A percentile compares a stretch with the other conserved stretches of the same genome.
Conservation (phyloP, 2,329 filamentous ascomycete species). For the Botrytis sinoallii region DNA sequence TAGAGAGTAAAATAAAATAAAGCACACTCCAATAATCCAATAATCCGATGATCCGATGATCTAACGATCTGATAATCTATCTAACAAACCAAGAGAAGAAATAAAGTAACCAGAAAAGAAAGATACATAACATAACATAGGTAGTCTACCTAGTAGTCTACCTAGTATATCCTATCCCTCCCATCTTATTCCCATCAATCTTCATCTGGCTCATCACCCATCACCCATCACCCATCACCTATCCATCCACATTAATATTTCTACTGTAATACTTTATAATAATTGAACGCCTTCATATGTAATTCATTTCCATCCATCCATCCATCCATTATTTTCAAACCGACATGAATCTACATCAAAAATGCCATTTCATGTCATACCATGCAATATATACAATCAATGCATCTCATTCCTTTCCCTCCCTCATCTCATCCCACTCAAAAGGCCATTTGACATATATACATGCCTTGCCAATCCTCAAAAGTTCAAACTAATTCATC, state of each 20-base stretch:
- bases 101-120: neutral
- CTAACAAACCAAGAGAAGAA: neutral
- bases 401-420: neutral
- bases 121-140: neutral
- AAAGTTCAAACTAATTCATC: slow-evolving; percentile 22
- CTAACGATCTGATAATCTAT: too few relatives aligned
- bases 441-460: too few relatives aligned
- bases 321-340: neutral
- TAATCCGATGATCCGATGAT: too few relatives aligned
- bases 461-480: neutral
- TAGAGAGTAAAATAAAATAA: neutral
- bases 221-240: neutral
- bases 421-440: neutral
- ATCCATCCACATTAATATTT: neutral
- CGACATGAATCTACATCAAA: neutral
- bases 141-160: too few relatives aligned
- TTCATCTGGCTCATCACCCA: neutral
- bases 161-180: too few relatives aligned
- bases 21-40: too few relatives aligned
- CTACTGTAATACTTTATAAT: neutral
- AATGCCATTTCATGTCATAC: neutral
- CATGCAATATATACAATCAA: neutral
- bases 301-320: slow-evolving; percentile 1
- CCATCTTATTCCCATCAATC: too few relatives aligned
- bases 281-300: neutral